These are phyloP conservation scores for Chrysoporthe puriensis DNA, from an alignment of 2,329 filamentous ascomycete genomes.

Conservation along the genomic window DNA sequence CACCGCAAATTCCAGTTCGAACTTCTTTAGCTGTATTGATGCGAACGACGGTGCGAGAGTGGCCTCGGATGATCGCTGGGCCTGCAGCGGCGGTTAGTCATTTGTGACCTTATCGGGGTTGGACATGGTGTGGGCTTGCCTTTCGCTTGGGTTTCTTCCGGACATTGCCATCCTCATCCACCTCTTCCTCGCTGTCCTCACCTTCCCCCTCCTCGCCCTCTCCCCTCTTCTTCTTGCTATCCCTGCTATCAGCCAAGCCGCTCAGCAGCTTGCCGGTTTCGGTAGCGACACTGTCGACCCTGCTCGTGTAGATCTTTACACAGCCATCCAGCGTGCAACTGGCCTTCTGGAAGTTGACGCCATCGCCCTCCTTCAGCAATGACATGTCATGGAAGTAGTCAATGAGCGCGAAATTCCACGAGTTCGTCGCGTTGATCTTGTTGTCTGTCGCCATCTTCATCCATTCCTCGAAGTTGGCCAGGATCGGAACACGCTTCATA, in stretches of 20 bases:
- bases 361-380: constrained; percentile 90
- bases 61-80: constrained; percentile 84
- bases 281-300: constrained; percentile 96
- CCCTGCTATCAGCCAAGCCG: constrained; percentile 86
- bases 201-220: constrained; percentile 69
- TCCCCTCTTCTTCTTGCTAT: constrained; percentile 70
- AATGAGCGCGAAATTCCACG: constrained; percentile 99
- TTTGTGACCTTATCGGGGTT: constrained; percentile 22
- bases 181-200: constrained; percentile 67
- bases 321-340: constrained; percentile 97
- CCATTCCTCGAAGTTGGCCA: constrained; percentile 99
- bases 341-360: constrained; percentile 98
- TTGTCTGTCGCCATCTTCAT: constrained; percentile 99
- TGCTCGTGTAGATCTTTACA: constrained; percentile 98
- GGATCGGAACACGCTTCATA: constrained; percentile 92
- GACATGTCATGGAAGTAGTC: constrained; percentile 99
- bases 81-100: constrained; percentile 41
- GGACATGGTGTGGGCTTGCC: constrained; percentile 41
- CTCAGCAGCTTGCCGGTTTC: constrained; percentile 95
- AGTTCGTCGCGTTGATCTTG: constrained; percentile 97
- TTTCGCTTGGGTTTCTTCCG: constrained; percentile 45
- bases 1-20: constrained; percentile 94
- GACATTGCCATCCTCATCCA: constrained; percentile 63
- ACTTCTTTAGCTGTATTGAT: constrained; percentile 91
- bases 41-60: constrained; percentile 89